phyloP scores from a whole-genome alignment of 2,329 filamentous ascomycete species.

The Aspergillus sp. region DNA sequence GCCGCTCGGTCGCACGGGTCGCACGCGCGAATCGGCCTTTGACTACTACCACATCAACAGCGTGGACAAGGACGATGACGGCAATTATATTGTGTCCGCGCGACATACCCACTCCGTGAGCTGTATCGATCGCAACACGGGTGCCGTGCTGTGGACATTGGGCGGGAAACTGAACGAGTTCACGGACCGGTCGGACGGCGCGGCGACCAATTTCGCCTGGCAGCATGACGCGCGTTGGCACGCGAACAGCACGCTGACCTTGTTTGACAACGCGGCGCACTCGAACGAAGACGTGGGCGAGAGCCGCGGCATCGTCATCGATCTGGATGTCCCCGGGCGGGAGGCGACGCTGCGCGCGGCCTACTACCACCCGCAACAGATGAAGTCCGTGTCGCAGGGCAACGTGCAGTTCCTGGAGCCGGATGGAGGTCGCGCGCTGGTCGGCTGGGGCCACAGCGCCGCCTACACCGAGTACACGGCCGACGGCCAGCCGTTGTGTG shows the following conservation, averaged over 20 bases:
- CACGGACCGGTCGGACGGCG: constrained; percentile 39
- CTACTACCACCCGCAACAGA: constrained; percentile 40
- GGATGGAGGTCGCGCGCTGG: constrained; percentile 44
- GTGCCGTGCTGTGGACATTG: constrained; percentile 54
- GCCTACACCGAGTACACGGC: constrained; percentile 51
- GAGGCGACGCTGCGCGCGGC: constrained; percentile 40
- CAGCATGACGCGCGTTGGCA: constrained; percentile 53
- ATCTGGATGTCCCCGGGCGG: constrained; percentile 37
- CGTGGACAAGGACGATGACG: constrained; percentile 50
- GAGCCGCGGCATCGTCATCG: constrained; percentile 46
- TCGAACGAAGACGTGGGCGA: constrained; percentile 20
- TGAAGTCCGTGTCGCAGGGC: constrained; percentile 41
- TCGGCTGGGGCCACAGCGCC: constrained; percentile 52
- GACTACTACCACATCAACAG: constrained; percentile 61
- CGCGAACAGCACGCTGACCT: constrained; percentile 26
- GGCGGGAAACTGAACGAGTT: constrained; percentile 52
- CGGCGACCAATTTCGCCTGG: constrained; percentile 39
- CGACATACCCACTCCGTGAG: constrained; percentile 50
- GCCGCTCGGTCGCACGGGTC: constrained; percentile 6
- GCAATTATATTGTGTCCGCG: constrained; percentile 56
- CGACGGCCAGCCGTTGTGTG: constrained; percentile 54
- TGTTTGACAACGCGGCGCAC: constrained; percentile 41
- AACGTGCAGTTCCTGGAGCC: constrained; percentile 40
- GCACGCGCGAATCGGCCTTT: constrained; percentile 35
- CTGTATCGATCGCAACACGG: constrained; percentile 49